phyloP scores from a whole-genome alignment of 1,284 basidiomycete species.

The Pseudozyma pruni region DNA sequence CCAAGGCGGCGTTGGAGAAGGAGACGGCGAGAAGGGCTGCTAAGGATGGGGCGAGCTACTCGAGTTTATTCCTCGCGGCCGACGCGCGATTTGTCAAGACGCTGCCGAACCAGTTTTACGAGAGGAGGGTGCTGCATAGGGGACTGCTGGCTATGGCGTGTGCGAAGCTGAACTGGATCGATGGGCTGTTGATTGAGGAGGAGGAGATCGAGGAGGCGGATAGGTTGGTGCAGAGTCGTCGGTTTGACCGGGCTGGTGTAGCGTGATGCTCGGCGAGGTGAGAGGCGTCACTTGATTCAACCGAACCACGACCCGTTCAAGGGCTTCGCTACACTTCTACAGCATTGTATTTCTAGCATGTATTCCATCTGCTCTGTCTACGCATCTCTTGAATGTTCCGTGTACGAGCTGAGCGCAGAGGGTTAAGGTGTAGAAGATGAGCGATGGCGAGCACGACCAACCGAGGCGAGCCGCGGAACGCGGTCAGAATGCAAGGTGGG shows the following conservation, averaged over 20 bases:
- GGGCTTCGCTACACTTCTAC: too few species aligned
- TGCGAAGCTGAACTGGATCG: conserved; percentile 59
- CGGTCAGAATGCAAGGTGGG: too few species aligned
- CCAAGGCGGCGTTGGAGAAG: conserved; percentile 20
- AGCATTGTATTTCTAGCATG: conserved; percentile 17
- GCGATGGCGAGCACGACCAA: too few species aligned
- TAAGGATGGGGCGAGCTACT: conserved; percentile 21
- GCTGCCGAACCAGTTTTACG: conserved; percentile 46
- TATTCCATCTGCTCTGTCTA: too few species aligned
- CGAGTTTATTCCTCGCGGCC: conserved; percentile 46
- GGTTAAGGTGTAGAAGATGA: too few species aligned
- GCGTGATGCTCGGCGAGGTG: neutral
- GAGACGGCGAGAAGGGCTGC: conserved; percentile 16
- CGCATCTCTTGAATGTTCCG: too few species aligned
- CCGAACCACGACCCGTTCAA: too few species aligned
- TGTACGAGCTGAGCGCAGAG: too few species aligned
- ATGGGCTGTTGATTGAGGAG: conserved; percentile 57
- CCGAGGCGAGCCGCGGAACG: too few species aligned
- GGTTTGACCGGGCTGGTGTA: conserved; percentile 16
- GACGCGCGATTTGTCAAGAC: conserved; percentile 60
- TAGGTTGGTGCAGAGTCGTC: conserved; percentile 34
- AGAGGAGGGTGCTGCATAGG: conserved; percentile 57
- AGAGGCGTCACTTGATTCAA: too few species aligned
- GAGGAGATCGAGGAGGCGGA: conserved; percentile 58
- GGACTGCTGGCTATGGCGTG: conserved; percentile 65